A percentile compares a stretch with the other conserved stretches of the same genome.
Evolutionary conservation across 148 eudicot species (phyloP).

Genomic region (Euryodendron excelsum): DNA sequence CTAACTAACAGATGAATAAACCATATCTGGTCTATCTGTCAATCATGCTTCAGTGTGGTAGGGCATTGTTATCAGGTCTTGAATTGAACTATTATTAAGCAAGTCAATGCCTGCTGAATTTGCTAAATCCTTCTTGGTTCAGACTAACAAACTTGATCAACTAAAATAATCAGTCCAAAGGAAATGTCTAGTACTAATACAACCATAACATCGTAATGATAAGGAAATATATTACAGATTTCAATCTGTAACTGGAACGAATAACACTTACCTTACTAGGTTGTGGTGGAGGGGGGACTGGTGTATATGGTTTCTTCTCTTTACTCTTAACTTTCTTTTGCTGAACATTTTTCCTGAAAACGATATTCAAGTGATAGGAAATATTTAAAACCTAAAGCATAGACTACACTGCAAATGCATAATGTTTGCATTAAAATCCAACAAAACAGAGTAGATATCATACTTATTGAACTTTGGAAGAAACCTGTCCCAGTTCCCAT

Average conservation of each 20-base stretch:
- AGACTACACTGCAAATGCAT: too few relatives aligned
- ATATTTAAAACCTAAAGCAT: background rate
- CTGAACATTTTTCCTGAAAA: constrained; percentile 86
- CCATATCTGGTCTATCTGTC: background rate
- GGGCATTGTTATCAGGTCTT: background rate
- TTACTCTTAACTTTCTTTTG: constrained; percentile 80
- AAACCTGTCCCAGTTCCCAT: constrained; percentile 95
- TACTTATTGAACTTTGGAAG: constrained; percentile 91
- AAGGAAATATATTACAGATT: background rate
- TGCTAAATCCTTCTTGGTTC: background rate
- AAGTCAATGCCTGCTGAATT: too few relatives aligned
- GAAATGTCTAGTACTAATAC: background rate
- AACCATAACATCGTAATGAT: background rate
- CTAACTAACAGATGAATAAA: background rate
- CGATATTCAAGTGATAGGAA: constrained; percentile 2
- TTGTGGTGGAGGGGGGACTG: constrained; percentile 92
- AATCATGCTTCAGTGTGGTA: background rate
- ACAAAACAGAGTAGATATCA: constrained; percentile 7
- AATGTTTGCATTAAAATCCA: background rate
- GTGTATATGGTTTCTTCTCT: constrained; percentile 88
- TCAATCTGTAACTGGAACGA: background rate
- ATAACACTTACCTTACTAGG: constrained; percentile 73
- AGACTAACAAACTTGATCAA: background rate
- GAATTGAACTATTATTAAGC: too few relatives aligned
- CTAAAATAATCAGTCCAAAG: background rate